Percentiles rank a stretch among this genome's conserved stretches.
These are phyloP conservation scores for Nakazawaea populi DNA, from an alignment of 805 yeast species.

Conservation along the genomic window DNA sequence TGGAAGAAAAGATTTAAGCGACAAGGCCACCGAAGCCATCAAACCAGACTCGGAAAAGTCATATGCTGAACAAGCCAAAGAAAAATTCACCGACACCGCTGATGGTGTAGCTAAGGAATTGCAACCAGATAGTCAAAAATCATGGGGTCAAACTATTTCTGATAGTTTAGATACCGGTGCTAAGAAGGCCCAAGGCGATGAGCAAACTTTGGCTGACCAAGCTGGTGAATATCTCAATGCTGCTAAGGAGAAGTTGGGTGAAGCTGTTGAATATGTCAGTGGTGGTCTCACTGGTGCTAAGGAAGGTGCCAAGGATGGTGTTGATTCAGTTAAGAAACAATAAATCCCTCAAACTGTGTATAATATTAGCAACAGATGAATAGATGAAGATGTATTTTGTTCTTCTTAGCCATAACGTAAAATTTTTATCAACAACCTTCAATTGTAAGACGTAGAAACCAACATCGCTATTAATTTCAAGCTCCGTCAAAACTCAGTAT, in stretches of 20 bases:
- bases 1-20: constrained; percentile 73
- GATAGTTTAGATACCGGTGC: constrained; percentile 55
- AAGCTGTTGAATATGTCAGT: constrained; percentile 53
- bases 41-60: constrained; percentile 72
- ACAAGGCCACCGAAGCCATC: constrained; percentile 59
- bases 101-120: constrained; percentile 56
- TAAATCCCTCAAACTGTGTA: neutral
- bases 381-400: neutral
- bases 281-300: constrained; percentile 51
- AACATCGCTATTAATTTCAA: too few relatives aligned
- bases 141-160: constrained; percentile 59
- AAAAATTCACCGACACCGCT: constrained; percentile 55
- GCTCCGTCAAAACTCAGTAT: too few relatives aligned
- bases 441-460: too few relatives aligned
- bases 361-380: neutral
- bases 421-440: too few relatives aligned
- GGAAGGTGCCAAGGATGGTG: constrained; percentile 36
- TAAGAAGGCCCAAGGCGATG: constrained; percentile 38
- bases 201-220: constrained; percentile 31
- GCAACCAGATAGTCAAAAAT: constrained; percentile 65
- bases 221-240: constrained; percentile 32
- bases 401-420: too few relatives aligned
- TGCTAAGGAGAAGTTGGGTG: constrained; percentile 42
- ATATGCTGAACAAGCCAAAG: constrained; percentile 62
- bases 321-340: constrained; percentile 5